A percentile compares a stretch with the other conserved stretches of the same genome.
Evolutionary conservation across 164 flowering plant genomes (phyloP).

Genomic region (Aristolochia fimbriata): DNA sequence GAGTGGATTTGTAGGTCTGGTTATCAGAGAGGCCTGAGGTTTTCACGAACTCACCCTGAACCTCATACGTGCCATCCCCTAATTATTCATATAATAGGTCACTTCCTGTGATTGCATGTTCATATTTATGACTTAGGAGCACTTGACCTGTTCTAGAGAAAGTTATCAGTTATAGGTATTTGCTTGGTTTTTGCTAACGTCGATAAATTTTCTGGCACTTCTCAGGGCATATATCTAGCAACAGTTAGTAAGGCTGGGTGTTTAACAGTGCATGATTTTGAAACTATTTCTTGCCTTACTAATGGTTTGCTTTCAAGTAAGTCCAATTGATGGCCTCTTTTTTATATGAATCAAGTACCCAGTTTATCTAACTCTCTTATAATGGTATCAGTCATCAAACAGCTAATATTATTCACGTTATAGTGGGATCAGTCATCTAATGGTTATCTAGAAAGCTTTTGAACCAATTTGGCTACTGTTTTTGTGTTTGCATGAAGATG

Average conservation of each 20-base stretch:
- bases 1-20: too few species aligned
- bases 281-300: slow-evolving; percentile 49
- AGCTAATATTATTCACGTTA: not conserved
- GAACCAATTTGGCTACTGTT: slow-evolving; percentile 8
- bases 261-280: slow-evolving; percentile 84
- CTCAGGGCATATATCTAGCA: slow-evolving; percentile 77
- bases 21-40: too few species aligned
- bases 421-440: not conserved
- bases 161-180: not conserved
- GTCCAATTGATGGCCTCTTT: slow-evolving; percentile 7
- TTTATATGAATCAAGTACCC: too few species aligned
- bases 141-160: too few species aligned
- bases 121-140: too few species aligned
- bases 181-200: not conserved
- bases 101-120: too few species aligned
- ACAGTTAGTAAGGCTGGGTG: slow-evolving; percentile 83
- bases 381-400: not conserved
- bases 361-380: too few species aligned
- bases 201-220: not conserved
- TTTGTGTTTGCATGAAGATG: slow-evolving; percentile 41
- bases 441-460: not conserved
- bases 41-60: too few species aligned
- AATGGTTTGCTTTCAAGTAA: slow-evolving; percentile 27
- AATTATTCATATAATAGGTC: too few species aligned
- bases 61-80: too few species aligned